Percentiles rank a stretch among this genome's conserved stretches.
Conservation (phyloP, 2,329 filamentous ascomycete species). For the Ceratocystis diversiconidia region DNA sequence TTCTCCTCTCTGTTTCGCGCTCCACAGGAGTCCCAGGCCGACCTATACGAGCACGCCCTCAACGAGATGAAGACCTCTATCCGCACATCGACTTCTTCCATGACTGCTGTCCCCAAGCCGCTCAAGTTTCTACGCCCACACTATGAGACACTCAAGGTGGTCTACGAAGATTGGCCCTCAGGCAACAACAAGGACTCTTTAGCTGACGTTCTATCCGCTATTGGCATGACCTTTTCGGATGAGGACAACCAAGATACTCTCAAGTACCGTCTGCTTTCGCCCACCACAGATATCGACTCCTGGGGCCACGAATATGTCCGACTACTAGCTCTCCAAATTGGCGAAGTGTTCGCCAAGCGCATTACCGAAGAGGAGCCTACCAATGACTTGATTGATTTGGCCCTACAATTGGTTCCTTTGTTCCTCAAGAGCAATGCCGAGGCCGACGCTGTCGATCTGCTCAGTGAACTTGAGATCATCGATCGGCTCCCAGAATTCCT, state of each 20-base stretch:
- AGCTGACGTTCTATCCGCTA: constrained; percentile 89
- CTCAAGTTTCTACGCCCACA: constrained; percentile 95
- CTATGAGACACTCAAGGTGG: constrained; percentile 74
- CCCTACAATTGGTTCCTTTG: constrained; percentile 72
- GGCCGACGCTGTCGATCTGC: constrained; percentile 89
- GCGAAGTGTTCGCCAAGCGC: constrained; percentile 81
- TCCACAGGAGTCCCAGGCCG: constrained; percentile 63
- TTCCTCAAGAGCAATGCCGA: constrained; percentile 97
- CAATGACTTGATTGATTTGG: constrained; percentile 73
- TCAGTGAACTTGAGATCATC: constrained; percentile 96
- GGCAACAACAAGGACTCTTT: constrained; percentile 77
- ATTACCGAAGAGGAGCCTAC: constrained; percentile 72
- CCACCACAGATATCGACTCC: constrained; percentile 81
- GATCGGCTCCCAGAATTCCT: constrained; percentile 78
- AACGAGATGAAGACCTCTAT: constrained; percentile 97
- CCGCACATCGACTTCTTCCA: constrained; percentile 97
- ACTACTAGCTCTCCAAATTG: constrained; percentile 89
- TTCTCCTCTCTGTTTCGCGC: neutral
- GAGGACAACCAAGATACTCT: constrained; percentile 91
- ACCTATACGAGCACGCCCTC: constrained; percentile 80
- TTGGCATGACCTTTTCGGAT: constrained; percentile 97
- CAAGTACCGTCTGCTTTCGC: constrained; percentile 83
- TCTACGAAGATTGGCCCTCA: constrained; percentile 79
- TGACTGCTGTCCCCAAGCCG: constrained; percentile 97
- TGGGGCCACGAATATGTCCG: constrained; percentile 99